Percentiles rank a stretch among this genome's conserved stretches.
Conservation (phyloP, 495 filamentous ascomycete species). For the Thozetella sp. region DNA sequence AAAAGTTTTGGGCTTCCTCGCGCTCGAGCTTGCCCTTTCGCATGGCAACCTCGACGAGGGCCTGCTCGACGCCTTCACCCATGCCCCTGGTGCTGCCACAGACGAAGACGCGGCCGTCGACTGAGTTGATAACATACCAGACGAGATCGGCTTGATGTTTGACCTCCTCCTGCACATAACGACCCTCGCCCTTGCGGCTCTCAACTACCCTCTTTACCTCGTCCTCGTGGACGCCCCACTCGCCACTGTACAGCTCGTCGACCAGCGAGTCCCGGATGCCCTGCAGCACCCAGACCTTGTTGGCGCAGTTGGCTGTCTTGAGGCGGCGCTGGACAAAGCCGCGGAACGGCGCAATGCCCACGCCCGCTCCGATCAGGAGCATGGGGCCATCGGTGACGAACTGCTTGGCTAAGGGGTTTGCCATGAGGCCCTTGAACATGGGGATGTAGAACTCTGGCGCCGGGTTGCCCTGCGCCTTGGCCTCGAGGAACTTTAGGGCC, state of each 20-base stretch:
- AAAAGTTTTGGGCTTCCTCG: constrained; percentile 76
- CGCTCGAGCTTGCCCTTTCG: constrained; percentile 73
- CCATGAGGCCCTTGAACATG: constrained; percentile 99
- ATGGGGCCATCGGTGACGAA: constrained; percentile 93
- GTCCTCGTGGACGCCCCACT: constrained; percentile 92
- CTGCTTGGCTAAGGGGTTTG: constrained; percentile 88
- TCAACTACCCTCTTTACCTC: constrained; percentile 94
- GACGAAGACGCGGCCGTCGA: constrained; percentile 94
- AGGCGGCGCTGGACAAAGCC: constrained; percentile 95
- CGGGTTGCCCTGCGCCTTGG: constrained; percentile 57
- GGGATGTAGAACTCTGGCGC: constrained; percentile 72
- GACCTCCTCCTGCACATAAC: constrained; percentile 89
- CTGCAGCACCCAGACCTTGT: constrained; percentile 99
- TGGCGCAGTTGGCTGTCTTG: constrained; percentile 94
- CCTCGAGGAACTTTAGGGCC: constrained; percentile 67
- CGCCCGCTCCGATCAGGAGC: constrained; percentile 94
- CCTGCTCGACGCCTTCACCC: constrained; percentile 92
- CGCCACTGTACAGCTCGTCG: constrained; percentile 93
- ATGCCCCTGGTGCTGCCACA: constrained; percentile 94
- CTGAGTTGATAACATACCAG: constrained; percentile 92
- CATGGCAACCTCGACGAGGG: constrained; percentile 80
- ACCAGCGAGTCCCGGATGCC: constrained; percentile 91
- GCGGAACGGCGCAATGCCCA: constrained; percentile 95
- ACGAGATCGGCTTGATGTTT: constrained; percentile 88
- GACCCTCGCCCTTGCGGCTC: constrained; percentile 73